These are phyloP conservation scores for Quercus phellos DNA, from an alignment of 331 rosid species.

Conservation along the genomic window DNA sequence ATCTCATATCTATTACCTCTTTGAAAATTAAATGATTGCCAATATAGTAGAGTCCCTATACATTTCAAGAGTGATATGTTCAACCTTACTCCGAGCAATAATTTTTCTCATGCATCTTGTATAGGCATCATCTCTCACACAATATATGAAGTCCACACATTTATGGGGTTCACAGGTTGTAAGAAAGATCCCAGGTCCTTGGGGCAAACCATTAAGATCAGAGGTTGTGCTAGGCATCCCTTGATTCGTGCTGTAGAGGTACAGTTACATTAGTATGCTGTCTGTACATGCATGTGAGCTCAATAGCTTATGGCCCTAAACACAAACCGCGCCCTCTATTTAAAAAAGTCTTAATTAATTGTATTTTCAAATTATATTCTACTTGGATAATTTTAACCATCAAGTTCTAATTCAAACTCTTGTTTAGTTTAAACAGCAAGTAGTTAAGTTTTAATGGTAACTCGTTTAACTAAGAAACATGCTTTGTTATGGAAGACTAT, in stretches of 20 bases:
- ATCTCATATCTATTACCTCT: neutral
- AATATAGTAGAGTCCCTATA: neutral
- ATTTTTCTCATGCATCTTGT: too few species aligned
- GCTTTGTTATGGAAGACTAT: neutral
- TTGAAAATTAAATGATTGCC: neutral
- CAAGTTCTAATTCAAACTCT: neutral
- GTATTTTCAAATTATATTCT: neutral
- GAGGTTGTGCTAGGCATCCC: neutral
- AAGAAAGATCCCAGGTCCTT: neutral
- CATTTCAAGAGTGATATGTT: neutral
- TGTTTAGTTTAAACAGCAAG: neutral
- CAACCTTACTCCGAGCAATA: too few species aligned
- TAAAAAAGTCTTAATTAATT: neutral
- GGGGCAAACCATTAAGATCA: neutral
- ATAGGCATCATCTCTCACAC: too few species aligned
- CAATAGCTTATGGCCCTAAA: neutral
- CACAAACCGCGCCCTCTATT: neutral
- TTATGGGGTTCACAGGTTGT: neutral
- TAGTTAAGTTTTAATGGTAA: neutral
- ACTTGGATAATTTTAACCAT: neutral
- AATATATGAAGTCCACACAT: too few species aligned
- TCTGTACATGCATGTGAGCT: neutral
- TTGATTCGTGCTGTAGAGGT: neutral
- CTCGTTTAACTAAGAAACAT: neutral
- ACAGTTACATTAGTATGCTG: neutral